Base-by-base conservation (phyloP, 1,139 yeast species). In the Zhuliangozyma parablackwelliae region DNA sequence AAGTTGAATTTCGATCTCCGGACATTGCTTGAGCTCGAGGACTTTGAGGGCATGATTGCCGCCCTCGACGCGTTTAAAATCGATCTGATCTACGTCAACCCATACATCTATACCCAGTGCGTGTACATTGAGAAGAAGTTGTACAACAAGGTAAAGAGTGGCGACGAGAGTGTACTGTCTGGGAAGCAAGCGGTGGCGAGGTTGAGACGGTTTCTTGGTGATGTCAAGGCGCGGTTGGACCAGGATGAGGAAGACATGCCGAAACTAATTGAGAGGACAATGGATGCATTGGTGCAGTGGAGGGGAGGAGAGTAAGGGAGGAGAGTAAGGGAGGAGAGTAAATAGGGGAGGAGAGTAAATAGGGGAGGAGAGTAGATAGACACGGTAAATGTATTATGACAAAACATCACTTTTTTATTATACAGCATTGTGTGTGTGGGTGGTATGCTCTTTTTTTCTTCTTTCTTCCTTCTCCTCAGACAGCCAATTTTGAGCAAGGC, bases 41-140 rank as follows among this genome's bases (percentile, higher is more conserved):
- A 62, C 12, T 61, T 46, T 34, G 45, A 40, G 3, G 43, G 39
- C 4, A 54, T 66, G 40, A 34, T 43, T 9, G 32, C 44, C 20
- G 40, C 44, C 6, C 46, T 69, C 7, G 54, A 57, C 3, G 37
- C 45, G 3, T 69, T 69, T 41, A 65, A 69, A 2, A 43, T 67
- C 4, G 49, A 63, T 30, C 54, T 53, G 3, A 51, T 58, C 12
- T 49, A 52, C 2, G 47, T 68, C n/a, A 61, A 63, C 31, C 72
- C 70, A 2, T 69, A 62, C 43, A 44, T 68, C 13, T 48, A 55
- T 38, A 51, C 56, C 32, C 70, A 68, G 33, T 57, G 65, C 36
- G 50, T 54, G 30, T 54, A 41, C 33, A 48, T 69, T 11, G 70
- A 65, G 39, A 53, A 50, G 31, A 43, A 42, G 29, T 44, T 67